Base-by-base conservation (phyloP, 2,329 filamentous ascomycete species). In the Alternaria brassicae region DNA sequence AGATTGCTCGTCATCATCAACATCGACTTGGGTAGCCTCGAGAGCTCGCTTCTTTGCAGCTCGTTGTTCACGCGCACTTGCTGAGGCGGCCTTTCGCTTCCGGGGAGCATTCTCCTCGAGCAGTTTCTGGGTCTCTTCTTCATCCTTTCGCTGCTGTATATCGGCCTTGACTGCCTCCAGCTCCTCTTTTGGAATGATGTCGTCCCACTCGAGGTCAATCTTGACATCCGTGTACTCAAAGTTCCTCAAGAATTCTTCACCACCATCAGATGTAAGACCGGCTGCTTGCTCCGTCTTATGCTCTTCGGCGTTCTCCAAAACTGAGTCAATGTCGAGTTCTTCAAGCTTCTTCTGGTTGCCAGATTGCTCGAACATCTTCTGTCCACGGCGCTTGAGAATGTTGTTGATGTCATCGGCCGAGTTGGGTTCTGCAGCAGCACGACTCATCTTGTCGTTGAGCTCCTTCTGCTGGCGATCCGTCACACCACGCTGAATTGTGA, bases 311-410 rank as follows among this genome's bases (percentile, higher is more conserved):
- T 97, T 97, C 71, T 95, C 95, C 15, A 99, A 87, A 37, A 99
- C 95, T 8, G 93, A 92, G 75, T 99, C 96, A 68, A 99, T 98
- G 76, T 99, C 95, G 23, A 99, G 88, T 78, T 97, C 93, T 79
- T 99, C 95, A 5, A 99, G 85, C 75, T 96, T 95, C 80, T 94
- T 91, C 78, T 99, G 95, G 75, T 99, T 99, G 59, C 92, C 92
- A 10, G 91, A 95, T 77, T 97, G 94, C 79, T 98, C 94, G 69
- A 99, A 99, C 90, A 99, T 96, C 79, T 95, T 97, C 75, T 97
- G 95, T n/a, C 95, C 96, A 68, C 95, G 91, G 80, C 94, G 93
- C 81, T 98, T 98, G 73, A 99, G 86, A 59, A 99, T 96, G 77
- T 91, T 91, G 63, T 95, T 96, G 66, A 98, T 98, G 73, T 97